Evolutionary conservation across 192 early-diverging fungal species (phyloP), one percentile per base, ranked within the genome.

Genomic region (Chytriomyces sp.): DNA sequence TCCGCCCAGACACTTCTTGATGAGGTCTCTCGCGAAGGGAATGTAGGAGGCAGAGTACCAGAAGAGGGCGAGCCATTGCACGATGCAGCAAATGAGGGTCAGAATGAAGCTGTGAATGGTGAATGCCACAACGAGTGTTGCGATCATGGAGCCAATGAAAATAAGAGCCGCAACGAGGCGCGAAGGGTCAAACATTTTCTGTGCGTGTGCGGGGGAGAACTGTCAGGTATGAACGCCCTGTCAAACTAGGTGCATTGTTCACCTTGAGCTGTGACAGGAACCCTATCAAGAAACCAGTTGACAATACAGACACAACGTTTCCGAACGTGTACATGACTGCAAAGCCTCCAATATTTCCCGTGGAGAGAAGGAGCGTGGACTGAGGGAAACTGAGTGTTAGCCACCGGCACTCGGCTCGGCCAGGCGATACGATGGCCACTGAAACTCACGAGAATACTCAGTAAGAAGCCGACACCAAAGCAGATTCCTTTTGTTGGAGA

Each of bases 281-380:
- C 39, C 94, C 94, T 34, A 96, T 86, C 44, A 98, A 78, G 79
- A 98, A 98, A 25, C 92, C 91, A 57, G 92, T 95, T 52, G 92
- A 89, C 59, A 92, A 58, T 62, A 98, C 70, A 31, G 94, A 93
- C 22, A 96, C 62, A 28, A 96, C 68, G 77, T 98, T 98, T 54
- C 96, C 96, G 17, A 94, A 69, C 52, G 92, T 93, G 76, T 96
- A 98, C 40, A 96, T 82, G 39, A 94, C 82, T 26, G 96, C 96
- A 87, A 96, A 98, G 5, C 84, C 87, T 6, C 86, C 74, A 52
- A 93, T 67, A 39, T 86, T 78, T 5, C 83, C 89, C 30, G 86
- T 73, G 0, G 77, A 52, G 34, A 94, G 74, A 28, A 81, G 40
- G 36, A 87, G 75, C 3, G 89, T 86, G 0, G 90, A 90, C 89